A percentile compares a stretch with the other conserved stretches of the same genome.
phyloP scores from a whole-genome alignment of 768 basidiomycete species.

The Clavulina sp. region DNA sequence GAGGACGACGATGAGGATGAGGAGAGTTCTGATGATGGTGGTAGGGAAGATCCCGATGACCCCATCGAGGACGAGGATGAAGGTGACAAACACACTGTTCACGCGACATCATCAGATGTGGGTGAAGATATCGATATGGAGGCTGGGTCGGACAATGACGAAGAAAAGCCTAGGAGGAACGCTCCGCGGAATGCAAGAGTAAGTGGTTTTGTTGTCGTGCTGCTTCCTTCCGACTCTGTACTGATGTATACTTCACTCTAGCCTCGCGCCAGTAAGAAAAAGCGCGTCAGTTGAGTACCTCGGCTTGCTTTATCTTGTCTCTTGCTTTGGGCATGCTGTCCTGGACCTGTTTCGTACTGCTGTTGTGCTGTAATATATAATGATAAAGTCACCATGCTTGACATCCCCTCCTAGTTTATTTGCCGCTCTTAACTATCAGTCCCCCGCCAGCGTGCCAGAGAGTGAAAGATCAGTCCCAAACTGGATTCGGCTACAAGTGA shows the following conservation, averaged over 20 bases:
- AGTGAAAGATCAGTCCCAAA: too few species aligned
- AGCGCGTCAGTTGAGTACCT: too few species aligned
- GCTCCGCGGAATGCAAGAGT: conserved; percentile 2
- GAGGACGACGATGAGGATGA: conserved; percentile 2
- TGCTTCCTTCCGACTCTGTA: background rate
- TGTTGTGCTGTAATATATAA: background rate
- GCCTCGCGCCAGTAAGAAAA: background rate
- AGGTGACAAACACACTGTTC: too few species aligned
- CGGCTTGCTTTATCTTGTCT: too few species aligned
- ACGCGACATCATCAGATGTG: background rate
- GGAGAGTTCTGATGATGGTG: conserved; percentile 4
- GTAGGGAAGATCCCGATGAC: background rate
- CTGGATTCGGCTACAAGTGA: too few species aligned
- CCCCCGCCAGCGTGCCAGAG: too few species aligned
- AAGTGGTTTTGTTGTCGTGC: too few species aligned
- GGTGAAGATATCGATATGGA: background rate
- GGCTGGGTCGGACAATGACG: background rate
- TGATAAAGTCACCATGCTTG: too few species aligned
- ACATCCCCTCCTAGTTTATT: too few species aligned
- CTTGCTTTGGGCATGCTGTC: too few species aligned
- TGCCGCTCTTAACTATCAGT: too few species aligned
- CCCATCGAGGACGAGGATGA: background rate
- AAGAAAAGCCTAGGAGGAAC: background rate
- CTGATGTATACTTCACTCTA: background rate
- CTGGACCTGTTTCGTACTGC: background rate